Evolutionary conservation across 2,329 filamentous ascomycete genomes (phyloP).

Genomic region (Diaporthe sp.): DNA sequence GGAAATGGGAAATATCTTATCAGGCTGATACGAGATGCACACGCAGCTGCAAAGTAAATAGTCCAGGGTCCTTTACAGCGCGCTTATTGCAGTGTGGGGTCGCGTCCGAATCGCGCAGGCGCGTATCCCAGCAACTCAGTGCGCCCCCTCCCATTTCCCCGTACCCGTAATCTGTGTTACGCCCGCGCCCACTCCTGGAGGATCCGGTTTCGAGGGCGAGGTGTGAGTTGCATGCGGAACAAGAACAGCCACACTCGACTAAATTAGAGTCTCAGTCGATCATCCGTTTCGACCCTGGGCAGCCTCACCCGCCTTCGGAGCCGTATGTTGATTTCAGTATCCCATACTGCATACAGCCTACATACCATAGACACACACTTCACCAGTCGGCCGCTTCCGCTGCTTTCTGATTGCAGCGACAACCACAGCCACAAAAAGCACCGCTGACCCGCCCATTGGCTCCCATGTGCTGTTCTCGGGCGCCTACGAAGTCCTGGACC

Average conservation of each 20-base stretch:
- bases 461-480: conserved; percentile 42
- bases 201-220: conserved; percentile 22
- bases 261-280: conserved; percentile 33
- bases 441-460: conserved; percentile 12
- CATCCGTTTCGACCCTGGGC: conserved; percentile 23
- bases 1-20: conserved; percentile 3
- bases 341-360: not conserved
- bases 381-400: not conserved
- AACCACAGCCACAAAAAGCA: conserved; percentile 4
- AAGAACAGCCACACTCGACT: conserved; percentile 22
- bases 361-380: not conserved
- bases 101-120: conserved; percentile 28
- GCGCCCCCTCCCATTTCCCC: conserved; percentile 19
- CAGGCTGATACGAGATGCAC: conserved; percentile 11
- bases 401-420: conserved; percentile 17
- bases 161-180: conserved; percentile 31
- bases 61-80: conserved; percentile 12
- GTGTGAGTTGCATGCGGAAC: conserved; percentile 32
- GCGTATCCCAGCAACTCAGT: conserved; percentile 19
- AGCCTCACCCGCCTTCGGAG: conserved; percentile 27
- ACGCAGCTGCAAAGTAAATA: conserved; percentile 22
- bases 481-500: conserved; percentile 42
- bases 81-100: conserved; percentile 25
- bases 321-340: conserved; percentile 11
- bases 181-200: conserved; percentile 24